Conservation (phyloP, 345 rosid genomes). For the Syzygium grande region DNA sequence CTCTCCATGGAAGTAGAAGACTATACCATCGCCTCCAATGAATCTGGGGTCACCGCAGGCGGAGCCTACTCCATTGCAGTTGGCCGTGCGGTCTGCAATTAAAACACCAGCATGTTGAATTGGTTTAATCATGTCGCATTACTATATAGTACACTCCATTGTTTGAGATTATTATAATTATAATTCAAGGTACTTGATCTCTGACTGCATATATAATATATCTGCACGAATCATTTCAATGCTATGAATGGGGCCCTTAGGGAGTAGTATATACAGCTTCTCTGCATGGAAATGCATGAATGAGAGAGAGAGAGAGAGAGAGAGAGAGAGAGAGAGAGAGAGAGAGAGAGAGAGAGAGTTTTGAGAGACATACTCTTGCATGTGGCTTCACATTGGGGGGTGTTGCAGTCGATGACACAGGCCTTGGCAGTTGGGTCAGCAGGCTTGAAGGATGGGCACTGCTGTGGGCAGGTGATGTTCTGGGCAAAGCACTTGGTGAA, state of each 20-base stretch:
- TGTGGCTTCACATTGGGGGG: slow-evolving; percentile 6
- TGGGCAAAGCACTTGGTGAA: not conserved
- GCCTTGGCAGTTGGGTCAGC: slow-evolving; percentile 10
- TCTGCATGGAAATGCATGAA: not conserved
- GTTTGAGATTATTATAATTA: not conserved
- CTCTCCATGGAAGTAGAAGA: slow-evolving; percentile 16
- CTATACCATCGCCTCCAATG: slow-evolving; percentile 10
- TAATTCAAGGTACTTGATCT: not conserved
- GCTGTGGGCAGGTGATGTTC: slow-evolving; percentile 2
- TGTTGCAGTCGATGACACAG: slow-evolving; percentile 1
- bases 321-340: not conserved
- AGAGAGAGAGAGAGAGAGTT: not conserved
- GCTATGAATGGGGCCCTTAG: not conserved
- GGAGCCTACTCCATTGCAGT: slow-evolving; percentile 11
- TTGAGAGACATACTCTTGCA: slow-evolving; percentile 6
- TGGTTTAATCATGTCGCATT: not conserved
- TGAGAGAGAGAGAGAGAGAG: not conserved
- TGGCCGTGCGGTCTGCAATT: slow-evolving; percentile 2
- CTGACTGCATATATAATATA: not conserved
- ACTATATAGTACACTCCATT: not conserved
- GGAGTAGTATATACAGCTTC: not conserved
- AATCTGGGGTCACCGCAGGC: slow-evolving; percentile 10
- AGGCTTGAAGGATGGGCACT: slow-evolving; percentile 7
- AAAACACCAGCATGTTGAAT: not conserved
- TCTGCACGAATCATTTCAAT: not conserved